These are phyloP conservation scores for Mycena latifolia DNA, from an alignment of 768 basidiomycete species.

Conservation along the genomic window DNA sequence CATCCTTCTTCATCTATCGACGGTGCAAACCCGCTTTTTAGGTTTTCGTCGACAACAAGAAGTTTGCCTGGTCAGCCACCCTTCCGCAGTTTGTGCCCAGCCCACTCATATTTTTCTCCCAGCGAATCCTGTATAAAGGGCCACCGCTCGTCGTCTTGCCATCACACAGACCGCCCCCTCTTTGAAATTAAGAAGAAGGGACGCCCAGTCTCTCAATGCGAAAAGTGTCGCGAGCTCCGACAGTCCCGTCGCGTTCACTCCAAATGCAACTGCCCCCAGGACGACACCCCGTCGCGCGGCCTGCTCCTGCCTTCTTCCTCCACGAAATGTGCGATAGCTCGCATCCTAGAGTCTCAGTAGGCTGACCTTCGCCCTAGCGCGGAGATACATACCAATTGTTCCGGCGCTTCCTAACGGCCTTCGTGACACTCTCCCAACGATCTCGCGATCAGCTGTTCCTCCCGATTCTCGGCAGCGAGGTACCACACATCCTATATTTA, in stretches of 20 bases:
- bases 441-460: slow-evolving; percentile 42
- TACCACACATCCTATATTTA: slow-evolving; percentile 40
- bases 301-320: slow-evolving; percentile 50
- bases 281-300: slow-evolving; percentile 46
- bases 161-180: slow-evolving; percentile 89
- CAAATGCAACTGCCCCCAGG: slow-evolving; percentile 77
- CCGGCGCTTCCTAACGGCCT: slow-evolving; percentile 84
- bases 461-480: slow-evolving; percentile 65
- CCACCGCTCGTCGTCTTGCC: slow-evolving; percentile 90
- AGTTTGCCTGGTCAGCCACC: slow-evolving; percentile 77
- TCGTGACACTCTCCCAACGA: slow-evolving; percentile 61
- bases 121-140: slow-evolving; percentile 97
- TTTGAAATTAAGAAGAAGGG: slow-evolving; percentile 96
- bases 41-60: slow-evolving; percentile 84
- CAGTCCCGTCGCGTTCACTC: slow-evolving; percentile 86
- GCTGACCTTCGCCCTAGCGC: slow-evolving; percentile 53
- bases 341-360: background rate
- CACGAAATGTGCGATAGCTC: slow-evolving; percentile 54
- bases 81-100: background rate
- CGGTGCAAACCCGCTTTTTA: slow-evolving; percentile 32
- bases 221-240: slow-evolving; percentile 84
- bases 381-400: slow-evolving; percentile 76
- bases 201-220: slow-evolving; percentile 91
- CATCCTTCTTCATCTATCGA: background rate
- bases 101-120: slow-evolving; percentile 25